Conservation (phyloP, 1,284 basidiomycete species). For the Flammula alnicola region DNA sequence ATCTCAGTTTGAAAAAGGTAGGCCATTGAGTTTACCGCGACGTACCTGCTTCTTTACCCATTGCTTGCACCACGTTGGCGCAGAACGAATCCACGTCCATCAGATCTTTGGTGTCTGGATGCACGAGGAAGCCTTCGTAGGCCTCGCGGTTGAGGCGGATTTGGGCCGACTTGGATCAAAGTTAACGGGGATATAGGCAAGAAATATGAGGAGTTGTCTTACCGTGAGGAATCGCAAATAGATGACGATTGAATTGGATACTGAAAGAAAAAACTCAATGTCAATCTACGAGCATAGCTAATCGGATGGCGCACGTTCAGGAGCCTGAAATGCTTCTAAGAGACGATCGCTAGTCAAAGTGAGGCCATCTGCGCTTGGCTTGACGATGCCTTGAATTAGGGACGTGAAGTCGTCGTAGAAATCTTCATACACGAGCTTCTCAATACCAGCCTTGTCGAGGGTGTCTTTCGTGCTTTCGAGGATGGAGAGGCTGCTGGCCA, state of each 20-base stretch:
- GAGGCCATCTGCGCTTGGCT: slow-evolving; percentile 40
- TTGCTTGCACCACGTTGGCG: slow-evolving; percentile 76
- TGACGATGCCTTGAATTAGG: slow-evolving; percentile 42
- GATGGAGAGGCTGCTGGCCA: slow-evolving; percentile 54
- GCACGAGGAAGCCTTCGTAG: slow-evolving; percentile 77
- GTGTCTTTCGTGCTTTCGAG: slow-evolving; percentile 56
- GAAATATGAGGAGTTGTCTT: slow-evolving; percentile 14
- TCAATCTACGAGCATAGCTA: neutral
- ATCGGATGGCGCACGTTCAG: slow-evolving; percentile 48
- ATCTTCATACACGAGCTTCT: slow-evolving; percentile 54
- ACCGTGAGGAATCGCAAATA: slow-evolving; percentile 79
- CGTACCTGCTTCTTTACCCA: slow-evolving; percentile 80
- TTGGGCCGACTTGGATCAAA: slow-evolving; percentile 60
- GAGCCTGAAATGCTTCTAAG: slow-evolving; percentile 58
- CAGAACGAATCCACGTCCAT: slow-evolving; percentile 74
- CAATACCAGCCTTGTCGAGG: slow-evolving; percentile 68
- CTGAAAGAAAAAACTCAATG: slow-evolving; percentile 29
- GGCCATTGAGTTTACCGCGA: neutral
- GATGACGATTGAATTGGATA: slow-evolving; percentile 73
- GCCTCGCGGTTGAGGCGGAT: slow-evolving; percentile 69
- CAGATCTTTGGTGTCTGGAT: slow-evolving; percentile 68
- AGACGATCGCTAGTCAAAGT: slow-evolving; percentile 41
- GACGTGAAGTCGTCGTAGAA: slow-evolving; percentile 36
- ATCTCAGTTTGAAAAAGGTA: neutral
- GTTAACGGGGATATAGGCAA: neutral